Conservation (phyloP, 345 rosid species). For the Euphorbia peplus region DNA sequence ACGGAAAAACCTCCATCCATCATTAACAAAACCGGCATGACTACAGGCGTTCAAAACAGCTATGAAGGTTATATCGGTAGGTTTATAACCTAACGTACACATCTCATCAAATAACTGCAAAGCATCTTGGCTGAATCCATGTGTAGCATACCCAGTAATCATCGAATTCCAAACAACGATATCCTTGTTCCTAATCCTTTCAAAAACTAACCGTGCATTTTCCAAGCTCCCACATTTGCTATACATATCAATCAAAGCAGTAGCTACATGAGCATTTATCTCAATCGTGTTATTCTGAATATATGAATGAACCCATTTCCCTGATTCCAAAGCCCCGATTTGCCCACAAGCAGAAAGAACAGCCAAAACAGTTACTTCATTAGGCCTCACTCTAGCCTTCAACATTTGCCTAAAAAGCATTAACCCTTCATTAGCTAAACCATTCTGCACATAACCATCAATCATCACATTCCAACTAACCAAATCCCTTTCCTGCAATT, state of each 20-base stretch:
- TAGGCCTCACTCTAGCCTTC: conserved; percentile 41
- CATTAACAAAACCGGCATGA: conserved; percentile 21
- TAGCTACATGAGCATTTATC: conserved; percentile 38
- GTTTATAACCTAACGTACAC: conserved; percentile 16
- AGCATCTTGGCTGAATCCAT: conserved; percentile 22
- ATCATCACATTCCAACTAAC: conserved; percentile 82
- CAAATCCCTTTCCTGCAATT: conserved; percentile 46
- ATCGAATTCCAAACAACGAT: conserved; percentile 26
- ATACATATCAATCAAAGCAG: conserved; percentile 74
- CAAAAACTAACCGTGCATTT: conserved; percentile 25
- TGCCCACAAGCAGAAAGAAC: conserved; percentile 73
- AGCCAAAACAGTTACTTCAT: conserved; percentile 54
- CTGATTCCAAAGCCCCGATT: conserved; percentile 67
- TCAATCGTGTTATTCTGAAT: conserved; percentile 31
- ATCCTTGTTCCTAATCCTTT: conserved; percentile 20
- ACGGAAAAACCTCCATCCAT: conserved; percentile 16
- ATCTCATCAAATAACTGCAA: conserved; percentile 19
- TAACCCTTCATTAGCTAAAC: conserved; percentile 46
- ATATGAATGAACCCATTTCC: conserved; percentile 71
- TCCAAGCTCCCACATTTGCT: conserved; percentile 58
- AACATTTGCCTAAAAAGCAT: conserved; percentile 49
- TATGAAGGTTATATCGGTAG: conserved; percentile 26
- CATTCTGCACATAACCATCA: conserved; percentile 56
- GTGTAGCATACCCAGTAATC: conserved; percentile 22
- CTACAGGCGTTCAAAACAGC: conserved; percentile 23